Conservation (phyloP, 805 yeast genomes). For the Nakazawaea wyomingensis region DNA sequence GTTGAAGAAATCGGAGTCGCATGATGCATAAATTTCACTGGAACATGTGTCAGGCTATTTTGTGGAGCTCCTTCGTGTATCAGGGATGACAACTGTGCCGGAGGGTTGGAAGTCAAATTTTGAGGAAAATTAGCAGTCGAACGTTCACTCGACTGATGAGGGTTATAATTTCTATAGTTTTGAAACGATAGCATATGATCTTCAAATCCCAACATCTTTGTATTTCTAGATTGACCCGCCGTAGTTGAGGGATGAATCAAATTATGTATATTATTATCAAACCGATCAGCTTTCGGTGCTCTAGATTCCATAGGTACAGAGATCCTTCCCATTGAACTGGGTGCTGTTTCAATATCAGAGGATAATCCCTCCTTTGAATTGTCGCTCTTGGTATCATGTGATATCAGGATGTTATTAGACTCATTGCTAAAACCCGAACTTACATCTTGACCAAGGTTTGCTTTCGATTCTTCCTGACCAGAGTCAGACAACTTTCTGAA, state of each 20-base stretch:
- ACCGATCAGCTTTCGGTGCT: not conserved
- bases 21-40: not conserved
- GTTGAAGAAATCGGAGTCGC: not conserved
- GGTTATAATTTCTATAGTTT: constrained; percentile 1
- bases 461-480: not conserved
- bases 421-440: not conserved
- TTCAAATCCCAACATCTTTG: not conserved
- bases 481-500: not conserved
- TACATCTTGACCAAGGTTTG: too few species aligned
- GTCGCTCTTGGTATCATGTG: not conserved
- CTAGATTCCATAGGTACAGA: not conserved
- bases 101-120: not conserved
- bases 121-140: not conserved
- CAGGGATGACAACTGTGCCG: not conserved
- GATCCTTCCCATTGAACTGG: too few species aligned
- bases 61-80: not conserved
- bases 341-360: not conserved
- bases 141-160: constrained; percentile 7
- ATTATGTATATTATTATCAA: constrained; percentile 2
- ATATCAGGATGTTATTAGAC: not conserved
- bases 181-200: not conserved
- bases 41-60: not conserved
- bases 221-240: not conserved
- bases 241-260: constrained; percentile 1
- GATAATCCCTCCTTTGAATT: not conserved